Evolutionary conservation across 208 protist genomes (phyloP), one percentile per base, ranked within the genome.

Genomic region (Crithidia sp.): DNA sequence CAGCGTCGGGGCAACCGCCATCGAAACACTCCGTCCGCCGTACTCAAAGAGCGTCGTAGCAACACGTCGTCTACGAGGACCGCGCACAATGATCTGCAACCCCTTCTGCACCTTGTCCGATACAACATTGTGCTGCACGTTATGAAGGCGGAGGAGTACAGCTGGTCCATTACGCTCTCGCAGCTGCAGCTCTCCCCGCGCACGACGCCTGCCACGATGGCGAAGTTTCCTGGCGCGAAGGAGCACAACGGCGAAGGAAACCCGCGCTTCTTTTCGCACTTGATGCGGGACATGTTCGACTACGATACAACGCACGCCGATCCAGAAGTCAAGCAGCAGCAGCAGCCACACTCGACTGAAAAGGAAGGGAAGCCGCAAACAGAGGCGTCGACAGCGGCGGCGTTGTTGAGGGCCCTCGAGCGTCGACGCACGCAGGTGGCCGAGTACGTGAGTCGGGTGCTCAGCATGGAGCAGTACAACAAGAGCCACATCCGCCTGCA

Each of bases 71-170:
- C 13, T 5, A 16, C 41, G 43, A 19, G 7, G 0, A 45, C 37
- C 6, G 40, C 16, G 45, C 60, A 59, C 47, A 79, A 83, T 54
- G 61, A 68, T 37, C 53, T 82, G 13, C 19, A 72, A 5, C 74
- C 82, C 4, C 10, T 70, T 3, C 49, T 95, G 44, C 89, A 90
- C 71, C 59, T 88, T 19, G 82, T 87, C 16, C 84, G 83, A 9
- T 92, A 89, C 73, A 81, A 90, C 58, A 82, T 92, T 55, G 82
- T 67, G 3, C 58, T 95, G 16, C 76, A 87, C 72, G 89, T 77
- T 16, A 79, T 85, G 65, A 78, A 78, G 50, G 58, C 79, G 14
- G 87, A 79, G 4, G 72, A 82, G 54, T 95, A 92, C 73, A 82
- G 79, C 57, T 95, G 89, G 89, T 62, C 81, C 10, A 82, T 92